Conservation (phyloP, 2,329 filamentous ascomycete genomes). For the Bipolaris cookei region DNA sequence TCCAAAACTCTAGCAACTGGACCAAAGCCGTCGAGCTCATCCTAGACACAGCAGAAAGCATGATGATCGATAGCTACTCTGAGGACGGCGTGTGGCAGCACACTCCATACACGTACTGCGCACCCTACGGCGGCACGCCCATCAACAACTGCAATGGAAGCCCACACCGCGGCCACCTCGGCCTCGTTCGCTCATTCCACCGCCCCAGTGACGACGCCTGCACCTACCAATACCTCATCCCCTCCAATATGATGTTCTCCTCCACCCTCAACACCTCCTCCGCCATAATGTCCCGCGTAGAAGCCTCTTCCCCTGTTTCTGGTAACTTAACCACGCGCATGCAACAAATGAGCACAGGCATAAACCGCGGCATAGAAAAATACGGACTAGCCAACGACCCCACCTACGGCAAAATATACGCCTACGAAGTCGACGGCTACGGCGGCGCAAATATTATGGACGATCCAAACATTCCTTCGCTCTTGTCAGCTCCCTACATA, state of each 20-base stretch:
- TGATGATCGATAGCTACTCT: conserved; percentile 57
- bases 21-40: conserved; percentile 52
- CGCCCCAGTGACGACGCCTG: conserved; percentile 58
- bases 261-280: conserved; percentile 63
- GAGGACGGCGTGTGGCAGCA: conserved; percentile 52
- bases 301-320: conserved; percentile 33
- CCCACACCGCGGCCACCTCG: conserved; percentile 56
- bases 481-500: conserved; percentile 69
- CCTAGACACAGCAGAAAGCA: conserved; percentile 52
- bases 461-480: conserved; percentile 72
- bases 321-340: conserved; percentile 62
- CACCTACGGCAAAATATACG: conserved; percentile 51
- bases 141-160: conserved; percentile 62
- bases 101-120: conserved; percentile 56
- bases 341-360: conserved; percentile 58
- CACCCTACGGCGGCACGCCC: conserved; percentile 53
- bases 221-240: conserved; percentile 58
- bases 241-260: conserved; percentile 73
- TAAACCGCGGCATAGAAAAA: conserved; percentile 53
- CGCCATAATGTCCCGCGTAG: conserved; percentile 58
- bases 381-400: conserved; percentile 49
- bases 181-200: conserved; percentile 57
- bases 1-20: conserved; percentile 54
- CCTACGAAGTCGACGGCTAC: conserved; percentile 58
- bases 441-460: conserved; percentile 67